Base-by-base conservation (phyloP, 2,329 filamentous ascomycete species). In the Calonectria pseudoreteaudii region DNA sequence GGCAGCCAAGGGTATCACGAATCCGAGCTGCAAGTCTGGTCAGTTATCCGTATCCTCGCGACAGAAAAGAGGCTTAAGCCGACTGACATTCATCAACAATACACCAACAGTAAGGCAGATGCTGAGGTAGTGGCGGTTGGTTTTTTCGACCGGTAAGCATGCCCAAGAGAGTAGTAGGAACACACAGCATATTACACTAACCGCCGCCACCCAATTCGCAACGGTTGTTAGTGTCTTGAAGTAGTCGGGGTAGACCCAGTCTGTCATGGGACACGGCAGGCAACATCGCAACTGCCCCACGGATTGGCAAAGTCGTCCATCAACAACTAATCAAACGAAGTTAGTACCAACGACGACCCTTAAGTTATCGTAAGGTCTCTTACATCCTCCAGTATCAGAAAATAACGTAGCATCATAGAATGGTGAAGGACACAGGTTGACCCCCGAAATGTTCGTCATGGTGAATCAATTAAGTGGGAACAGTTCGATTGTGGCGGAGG, bases 71-170 rank as follows among this genome's bases (percentile, higher is more conserved):
- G 41, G 20, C 26, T 18, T n/a, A 53, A 62, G n/a, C 26, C n/a
- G 47, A 88, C 94, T 87, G 86, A 95, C 94, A 83, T 94, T 94
- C 90, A 98, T 94, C 71, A 96, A 88, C 52, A 93, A 86, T 50
- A 96, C 91, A 6, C 91, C 94, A 56, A 94, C 84, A 7, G 94
- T 94, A 66, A 98, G 88, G 83, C 95, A 97, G 76, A 98, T 93
- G 82, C 94, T 98, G 47, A 99, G 88, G 81, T 98, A 98, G 84
- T 99, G 97, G 68, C 96, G 92, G 81, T 95, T 92, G 9, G 97
- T 98, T 87, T 95, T 96, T 80, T 98, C 95, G 30, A 95, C 91
- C 0, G 97, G 96, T 28, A 99, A 88, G 18, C 93, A 88, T 4
- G 91, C 86, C 89, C 95, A 98, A 8, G 95, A 97, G 8, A 94